Evolutionary conservation across 352 stramenopile species (phyloP).

Genomic region (Phytopythium mirpurense): DNA sequence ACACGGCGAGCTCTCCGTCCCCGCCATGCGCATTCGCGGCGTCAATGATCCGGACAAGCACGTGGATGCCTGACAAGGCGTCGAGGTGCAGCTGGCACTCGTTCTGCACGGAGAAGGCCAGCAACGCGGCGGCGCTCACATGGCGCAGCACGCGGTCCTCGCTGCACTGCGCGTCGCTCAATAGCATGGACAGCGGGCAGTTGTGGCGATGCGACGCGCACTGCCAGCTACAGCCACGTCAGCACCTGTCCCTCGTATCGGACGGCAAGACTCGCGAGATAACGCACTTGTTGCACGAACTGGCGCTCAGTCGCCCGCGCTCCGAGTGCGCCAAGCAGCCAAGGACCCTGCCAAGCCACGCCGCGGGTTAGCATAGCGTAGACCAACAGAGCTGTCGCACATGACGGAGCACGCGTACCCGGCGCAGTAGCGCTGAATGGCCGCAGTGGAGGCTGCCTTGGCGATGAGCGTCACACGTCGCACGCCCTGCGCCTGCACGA

Average conservation of each 20-base stretch:
- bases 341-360: slow-evolving; percentile 35
- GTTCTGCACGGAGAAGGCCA: slow-evolving; percentile 65
- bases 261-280: not conserved
- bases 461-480: slow-evolving; percentile 36
- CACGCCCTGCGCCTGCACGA: slow-evolving; percentile 58
- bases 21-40: slow-evolving; percentile 11
- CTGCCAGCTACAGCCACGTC: slow-evolving; percentile 31
- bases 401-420: slow-evolving; percentile 14
- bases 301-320: slow-evolving; percentile 43
- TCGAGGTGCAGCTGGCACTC: slow-evolving; percentile 73
- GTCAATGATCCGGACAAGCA: slow-evolving; percentile 47
- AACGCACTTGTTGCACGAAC: slow-evolving; percentile 50
- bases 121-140: slow-evolving; percentile 42
- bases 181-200: slow-evolving; percentile 54
- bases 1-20: slow-evolving; percentile 36
- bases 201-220: slow-evolving; percentile 69
- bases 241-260: too few relatives aligned
- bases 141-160: slow-evolving; percentile 26
- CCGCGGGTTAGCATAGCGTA: not conserved
- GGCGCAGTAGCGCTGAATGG: slow-evolving; percentile 26
- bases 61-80: slow-evolving; percentile 28
- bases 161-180: slow-evolving; percentile 24
- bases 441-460: slow-evolving; percentile 9
- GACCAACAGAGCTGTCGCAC: slow-evolving; percentile 1
- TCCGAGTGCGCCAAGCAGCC: slow-evolving; percentile 55